Evolutionary conservation across 2,329 filamentous ascomycete species (phyloP).

Genomic region (Trichoderma pleuroti): DNA sequence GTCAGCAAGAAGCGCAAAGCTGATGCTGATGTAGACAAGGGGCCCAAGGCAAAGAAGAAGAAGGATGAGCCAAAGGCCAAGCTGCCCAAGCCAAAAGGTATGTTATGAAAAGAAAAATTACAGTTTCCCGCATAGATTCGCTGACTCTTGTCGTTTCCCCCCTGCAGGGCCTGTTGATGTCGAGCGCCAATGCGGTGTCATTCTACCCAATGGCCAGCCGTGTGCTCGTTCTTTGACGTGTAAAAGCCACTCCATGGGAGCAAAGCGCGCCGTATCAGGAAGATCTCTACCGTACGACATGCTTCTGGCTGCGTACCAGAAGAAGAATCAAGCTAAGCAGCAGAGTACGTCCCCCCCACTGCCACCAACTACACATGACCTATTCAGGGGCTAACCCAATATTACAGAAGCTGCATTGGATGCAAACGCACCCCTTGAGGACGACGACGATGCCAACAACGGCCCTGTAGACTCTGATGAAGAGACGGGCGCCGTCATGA

Average conservation of each 20-base stretch:
- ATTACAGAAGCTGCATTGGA: constrained; percentile 82
- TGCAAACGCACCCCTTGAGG: constrained; percentile 84
- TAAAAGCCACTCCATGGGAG: constrained; percentile 93
- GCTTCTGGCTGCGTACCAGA: constrained; percentile 82
- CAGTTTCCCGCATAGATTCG: not conserved
- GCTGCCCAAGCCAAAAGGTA: constrained; percentile 77
- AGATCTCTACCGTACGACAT: constrained; percentile 89
- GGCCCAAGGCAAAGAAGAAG: constrained; percentile 86
- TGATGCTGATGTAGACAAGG: constrained; percentile 73
- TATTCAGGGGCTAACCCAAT: not conserved
- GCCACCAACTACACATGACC: not conserved
- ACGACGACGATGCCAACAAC: constrained; percentile 75
- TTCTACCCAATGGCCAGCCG: constrained; percentile 77
- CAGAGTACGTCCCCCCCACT: constrained; percentile 65
- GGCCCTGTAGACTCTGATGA: constrained; percentile 91
- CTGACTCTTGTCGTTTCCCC: not conserved
- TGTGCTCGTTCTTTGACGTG: constrained; percentile 88
- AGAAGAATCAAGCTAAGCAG: constrained; percentile 98
- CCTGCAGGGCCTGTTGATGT: constrained; percentile 77
- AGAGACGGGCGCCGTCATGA: constrained; percentile 86
- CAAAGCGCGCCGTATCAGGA: constrained; percentile 83
- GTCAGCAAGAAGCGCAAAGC: constrained; percentile 78
- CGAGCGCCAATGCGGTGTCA: constrained; percentile 87
- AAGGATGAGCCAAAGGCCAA: constrained; percentile 88
- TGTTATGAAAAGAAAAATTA: not conserved